phyloP scores from a whole-genome alignment of 129 eudicot species.

The Smallanthus sonchifolius region DNA sequence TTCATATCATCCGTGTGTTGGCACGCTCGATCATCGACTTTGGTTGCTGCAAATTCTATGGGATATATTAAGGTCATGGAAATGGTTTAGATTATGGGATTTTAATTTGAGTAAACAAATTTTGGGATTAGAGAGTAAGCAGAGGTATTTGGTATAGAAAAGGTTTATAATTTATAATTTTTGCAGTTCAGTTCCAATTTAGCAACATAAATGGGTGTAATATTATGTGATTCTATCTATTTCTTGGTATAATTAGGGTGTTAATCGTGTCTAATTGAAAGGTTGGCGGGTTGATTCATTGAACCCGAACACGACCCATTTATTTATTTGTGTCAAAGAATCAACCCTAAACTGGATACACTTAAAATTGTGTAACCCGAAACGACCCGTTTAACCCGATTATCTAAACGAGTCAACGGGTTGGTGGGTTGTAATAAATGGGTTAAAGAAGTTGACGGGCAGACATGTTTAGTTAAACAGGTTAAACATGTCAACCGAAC shows the following conservation, averaged over 20 bases:
- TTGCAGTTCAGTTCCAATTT: neutral
- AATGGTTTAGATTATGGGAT: slow-evolving; percentile 55
- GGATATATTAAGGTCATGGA: slow-evolving; percentile 87
- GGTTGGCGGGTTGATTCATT: neutral
- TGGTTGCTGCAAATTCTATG: slow-evolving; percentile 89
- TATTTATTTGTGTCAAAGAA: neutral
- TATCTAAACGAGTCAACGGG: neutral
- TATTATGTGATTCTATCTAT: neutral
- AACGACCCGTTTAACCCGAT: neutral
- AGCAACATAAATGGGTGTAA: neutral
- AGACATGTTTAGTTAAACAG: neutral
- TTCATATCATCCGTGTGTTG: slow-evolving; percentile 94
- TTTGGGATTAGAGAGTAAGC: slow-evolving; percentile 8
- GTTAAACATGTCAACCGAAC: neutral
- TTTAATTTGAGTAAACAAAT: neutral
- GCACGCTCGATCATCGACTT: slow-evolving; percentile 76
- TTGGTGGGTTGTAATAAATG: neutral
- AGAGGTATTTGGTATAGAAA: neutral
- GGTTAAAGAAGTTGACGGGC: neutral
- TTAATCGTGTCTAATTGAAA: neutral
- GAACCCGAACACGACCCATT: neutral
- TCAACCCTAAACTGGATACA: neutral
- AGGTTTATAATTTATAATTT: too few species aligned
- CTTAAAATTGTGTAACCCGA: neutral
- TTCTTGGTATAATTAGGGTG: neutral